These are phyloP conservation scores for Podospora comata DNA, from an alignment of 495 filamentous ascomycete genomes.

Conservation along the genomic window DNA sequence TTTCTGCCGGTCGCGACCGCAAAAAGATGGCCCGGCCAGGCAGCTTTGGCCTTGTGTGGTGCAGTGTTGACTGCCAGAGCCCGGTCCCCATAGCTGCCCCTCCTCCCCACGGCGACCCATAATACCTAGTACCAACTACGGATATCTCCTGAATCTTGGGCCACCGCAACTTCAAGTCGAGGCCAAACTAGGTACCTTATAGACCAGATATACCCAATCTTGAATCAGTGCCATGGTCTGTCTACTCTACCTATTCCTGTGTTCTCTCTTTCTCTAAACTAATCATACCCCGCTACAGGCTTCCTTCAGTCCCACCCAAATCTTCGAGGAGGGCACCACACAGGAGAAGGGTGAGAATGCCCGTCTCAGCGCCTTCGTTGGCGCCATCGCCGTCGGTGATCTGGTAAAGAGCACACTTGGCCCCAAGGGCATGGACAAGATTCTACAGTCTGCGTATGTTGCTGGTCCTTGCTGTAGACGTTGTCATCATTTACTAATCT, in stretches of 20 bases:
- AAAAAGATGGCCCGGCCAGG: conserved; percentile 26
- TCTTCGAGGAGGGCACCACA: conserved; percentile 94
- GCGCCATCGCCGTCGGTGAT: conserved; percentile 95
- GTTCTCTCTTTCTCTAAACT: conserved; percentile 14
- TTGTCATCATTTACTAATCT: conserved; percentile 20
- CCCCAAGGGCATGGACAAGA: conserved; percentile 99
- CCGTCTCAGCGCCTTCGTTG: conserved; percentile 92
- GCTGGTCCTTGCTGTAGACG: not conserved
- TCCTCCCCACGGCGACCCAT: conserved; percentile 21
- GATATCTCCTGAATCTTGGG: not conserved
- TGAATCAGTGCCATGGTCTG: not conserved
- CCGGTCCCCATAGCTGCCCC: conserved; percentile 31
- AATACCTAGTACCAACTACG: not conserved
- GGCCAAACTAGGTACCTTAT: too few relatives aligned
- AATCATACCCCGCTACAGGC: conserved; percentile 30
- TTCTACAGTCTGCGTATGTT: conserved; percentile 90
- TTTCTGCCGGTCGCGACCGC: conserved; percentile 27
- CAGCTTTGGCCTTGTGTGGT: conserved; percentile 17
- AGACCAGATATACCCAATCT: not conserved
- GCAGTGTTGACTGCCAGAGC: conserved; percentile 12
- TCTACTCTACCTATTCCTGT: not conserved
- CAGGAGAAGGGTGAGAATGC: conserved; percentile 99
- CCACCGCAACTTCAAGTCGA: not conserved
- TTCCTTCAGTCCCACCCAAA: conserved; percentile 86
- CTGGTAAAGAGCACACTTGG: conserved; percentile 95